Evolutionary conservation across 352 stramenopile species (phyloP).

Genomic region (Pythium sukuiense): DNA sequence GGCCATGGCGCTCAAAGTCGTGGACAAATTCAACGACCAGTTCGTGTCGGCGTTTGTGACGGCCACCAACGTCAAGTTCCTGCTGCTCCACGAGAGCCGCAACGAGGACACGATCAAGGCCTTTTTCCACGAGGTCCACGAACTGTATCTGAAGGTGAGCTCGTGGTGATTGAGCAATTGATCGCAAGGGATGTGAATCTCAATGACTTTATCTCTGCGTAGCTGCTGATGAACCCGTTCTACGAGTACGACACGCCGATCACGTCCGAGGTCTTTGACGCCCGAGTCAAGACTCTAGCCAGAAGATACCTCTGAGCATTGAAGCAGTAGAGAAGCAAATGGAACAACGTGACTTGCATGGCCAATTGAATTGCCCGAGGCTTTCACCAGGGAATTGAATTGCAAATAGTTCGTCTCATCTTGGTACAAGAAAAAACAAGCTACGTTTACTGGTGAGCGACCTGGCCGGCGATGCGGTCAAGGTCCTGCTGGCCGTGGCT

Average conservation of each 20-base stretch:
- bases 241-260: conserved; percentile 95
- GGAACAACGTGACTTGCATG: conserved; percentile 1
- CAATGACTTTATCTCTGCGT: conserved; percentile 14
- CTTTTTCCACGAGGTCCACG: conserved; percentile 97
- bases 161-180: not conserved
- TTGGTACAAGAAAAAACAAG: conserved; percentile 28
- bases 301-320: conserved; percentile 76
- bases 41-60: conserved; percentile 96
- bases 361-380: conserved; percentile 4
- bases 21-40: conserved; percentile 97
- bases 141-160: conserved; percentile 96
- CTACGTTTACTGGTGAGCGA: conserved; percentile 80
- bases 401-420: conserved; percentile 38
- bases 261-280: conserved; percentile 92
- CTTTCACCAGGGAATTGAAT: conserved; percentile 27
- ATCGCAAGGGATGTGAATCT: not conserved
- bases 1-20: conserved; percentile 91
- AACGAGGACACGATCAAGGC: conserved; percentile 95
- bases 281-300: conserved; percentile 87
- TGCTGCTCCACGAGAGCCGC: conserved; percentile 93
- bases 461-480: conserved; percentile 97
- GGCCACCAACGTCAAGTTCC: conserved; percentile 94
- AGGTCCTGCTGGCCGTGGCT: conserved; percentile 98
- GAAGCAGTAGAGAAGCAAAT: not conserved
- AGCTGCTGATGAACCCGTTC: conserved; percentile 96